Evolutionary conservation across 2,329 filamentous ascomycete genomes (phyloP).

Genomic region (Fusarium coffeatum): DNA sequence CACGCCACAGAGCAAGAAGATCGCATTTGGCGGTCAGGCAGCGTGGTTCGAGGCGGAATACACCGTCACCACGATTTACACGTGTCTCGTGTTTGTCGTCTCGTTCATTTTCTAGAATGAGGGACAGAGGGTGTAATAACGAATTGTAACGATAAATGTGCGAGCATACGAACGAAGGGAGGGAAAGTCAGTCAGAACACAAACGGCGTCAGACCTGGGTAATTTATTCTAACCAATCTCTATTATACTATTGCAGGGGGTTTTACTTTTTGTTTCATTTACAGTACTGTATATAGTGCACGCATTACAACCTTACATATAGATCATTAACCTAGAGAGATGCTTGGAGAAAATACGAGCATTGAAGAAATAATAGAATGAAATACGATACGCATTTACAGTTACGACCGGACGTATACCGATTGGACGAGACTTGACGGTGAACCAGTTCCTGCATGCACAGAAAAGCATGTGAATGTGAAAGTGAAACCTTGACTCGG

Average conservation of each 20-base stretch:
- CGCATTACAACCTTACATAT: conserved; percentile 8
- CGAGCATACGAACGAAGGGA: conserved; percentile 2
- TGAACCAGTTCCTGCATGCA: not conserved
- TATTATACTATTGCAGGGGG: not conserved
- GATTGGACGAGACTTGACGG: not conserved
- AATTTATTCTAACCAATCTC: not conserved
- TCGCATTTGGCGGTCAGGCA: conserved; percentile 64
- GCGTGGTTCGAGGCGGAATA: conserved; percentile 69
- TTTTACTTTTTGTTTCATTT: conserved; percentile 1
- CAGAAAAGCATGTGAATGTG: conserved; percentile 11
- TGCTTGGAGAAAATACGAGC: not conserved
- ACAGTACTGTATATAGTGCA: conserved; percentile 18
- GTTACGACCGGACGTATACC: not conserved
- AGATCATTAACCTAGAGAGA: conserved; percentile 10
- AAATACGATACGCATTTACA: not conserved
- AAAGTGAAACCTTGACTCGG: conserved; percentile 21
- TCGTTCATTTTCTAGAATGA: conserved; percentile 49
- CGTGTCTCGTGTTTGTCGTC: conserved; percentile 60
- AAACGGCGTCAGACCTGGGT: not conserved
- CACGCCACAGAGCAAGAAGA: conserved; percentile 63
- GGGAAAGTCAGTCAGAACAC: not conserved
- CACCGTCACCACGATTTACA: conserved; percentile 62
- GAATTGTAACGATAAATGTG: conserved; percentile 45
- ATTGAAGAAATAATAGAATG: conserved; percentile 27
- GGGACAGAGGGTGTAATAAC: conserved; percentile 19